Base-by-base conservation (phyloP, 495 filamentous ascomycete species). In the Podospora appendiculata region DNA sequence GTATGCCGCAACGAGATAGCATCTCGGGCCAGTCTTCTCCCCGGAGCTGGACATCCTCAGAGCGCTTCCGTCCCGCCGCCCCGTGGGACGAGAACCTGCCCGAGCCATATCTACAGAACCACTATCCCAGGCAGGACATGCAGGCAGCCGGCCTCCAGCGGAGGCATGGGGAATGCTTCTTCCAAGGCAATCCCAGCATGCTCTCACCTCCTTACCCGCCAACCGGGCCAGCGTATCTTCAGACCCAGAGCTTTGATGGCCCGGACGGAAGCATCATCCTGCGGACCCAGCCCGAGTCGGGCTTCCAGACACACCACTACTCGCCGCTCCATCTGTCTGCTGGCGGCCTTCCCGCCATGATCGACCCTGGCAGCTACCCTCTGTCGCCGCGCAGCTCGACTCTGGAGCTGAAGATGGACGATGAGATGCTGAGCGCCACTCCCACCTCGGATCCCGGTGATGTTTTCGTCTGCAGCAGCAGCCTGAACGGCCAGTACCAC, bases 11-110 rank as follows among this genome's bases (percentile, higher is more conserved):
- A 18, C 52, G 39, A 1, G 54, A 50, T 32, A 50, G 11, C n/a
- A 45, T 41, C 53, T 58, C 64, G 3, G 35, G 16, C 14, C 53
- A 54, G 49, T 57, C 65, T 0, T 68, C 65, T 3, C 65, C 64
- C 10, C 59, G 65, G 33, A 66, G 50, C 47, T 65, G 65, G 62
- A 50, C 41, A 33, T 58, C 62, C 12, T 50, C 65, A 19, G 60
- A 58, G 18, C 63, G 62, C n/a, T 53, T 58, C 11, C 54, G 49
- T 25, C 25, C 25, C 25, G 25, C 5, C 12, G 25, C 5, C 12
- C 44, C 52, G 3, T 63, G 57, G 57, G 62, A 61, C 25, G 12
- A 54, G 9, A 52, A 9, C 8, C 53, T 10, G 50, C 40, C 33
- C 11, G 40, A 44, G 46, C 55, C 25, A 25, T 25, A 39, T 2